These are phyloP conservation scores for Asterochloris erici DNA, from an alignment of 139 green algal genomes.

Conservation along the genomic window DNA sequence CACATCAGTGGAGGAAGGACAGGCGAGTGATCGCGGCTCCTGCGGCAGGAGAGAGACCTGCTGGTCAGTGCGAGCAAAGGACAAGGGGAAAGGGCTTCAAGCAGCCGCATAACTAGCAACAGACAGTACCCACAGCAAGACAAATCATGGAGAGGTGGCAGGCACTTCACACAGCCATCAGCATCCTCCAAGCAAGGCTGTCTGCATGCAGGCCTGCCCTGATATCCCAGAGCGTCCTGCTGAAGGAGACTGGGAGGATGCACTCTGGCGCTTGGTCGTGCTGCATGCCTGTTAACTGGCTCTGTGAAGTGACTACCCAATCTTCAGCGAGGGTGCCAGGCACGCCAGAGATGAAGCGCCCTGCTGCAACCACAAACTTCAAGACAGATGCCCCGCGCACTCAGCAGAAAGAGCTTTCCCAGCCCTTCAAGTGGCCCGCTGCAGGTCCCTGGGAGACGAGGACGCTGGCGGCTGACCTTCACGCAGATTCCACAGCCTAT, in stretches of 20 bases:
- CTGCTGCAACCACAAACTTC: background rate
- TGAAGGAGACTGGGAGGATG: background rate
- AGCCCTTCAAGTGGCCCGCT: no score
- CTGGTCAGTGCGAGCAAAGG: background rate
- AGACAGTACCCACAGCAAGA: no score
- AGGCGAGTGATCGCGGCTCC: background rate
- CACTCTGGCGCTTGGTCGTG: no score
- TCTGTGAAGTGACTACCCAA: no score
- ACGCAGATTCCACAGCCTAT: slow-evolving; percentile 99
- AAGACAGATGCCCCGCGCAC: background rate
- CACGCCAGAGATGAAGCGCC: no score
- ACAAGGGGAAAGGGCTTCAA: no score
- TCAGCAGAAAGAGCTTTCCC: background rate
- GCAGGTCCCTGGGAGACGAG: background rate
- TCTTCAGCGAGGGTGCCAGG: no score
- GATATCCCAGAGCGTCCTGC: background rate
- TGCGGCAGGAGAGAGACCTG: background rate
- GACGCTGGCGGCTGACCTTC: slow-evolving; percentile 62
- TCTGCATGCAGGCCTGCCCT: background rate
- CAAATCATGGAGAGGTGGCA: no score
- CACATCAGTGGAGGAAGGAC: background rate
- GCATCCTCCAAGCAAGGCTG: no score
- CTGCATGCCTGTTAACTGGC: no score
- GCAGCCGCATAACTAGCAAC: no score
- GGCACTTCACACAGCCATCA: no score